Percentiles rank a stretch among this genome's conserved stretches.
phyloP scores from a whole-genome alignment of 2,329 filamentous ascomycete genomes.

The Periconia digitata region DNA sequence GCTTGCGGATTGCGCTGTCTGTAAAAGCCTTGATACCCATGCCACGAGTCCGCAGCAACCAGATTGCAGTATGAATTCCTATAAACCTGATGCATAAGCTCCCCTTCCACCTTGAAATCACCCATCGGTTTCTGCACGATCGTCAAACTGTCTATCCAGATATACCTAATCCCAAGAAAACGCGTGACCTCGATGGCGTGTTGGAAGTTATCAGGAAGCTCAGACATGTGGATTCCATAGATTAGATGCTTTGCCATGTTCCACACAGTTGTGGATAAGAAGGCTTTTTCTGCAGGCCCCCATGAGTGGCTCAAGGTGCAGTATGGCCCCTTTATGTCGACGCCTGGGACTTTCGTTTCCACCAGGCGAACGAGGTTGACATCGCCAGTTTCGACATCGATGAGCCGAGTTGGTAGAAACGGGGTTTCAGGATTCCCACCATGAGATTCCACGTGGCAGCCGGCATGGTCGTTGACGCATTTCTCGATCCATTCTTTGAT shows the following conservation, averaged over 20 bases:
- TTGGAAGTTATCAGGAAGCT: conserved; percentile 24
- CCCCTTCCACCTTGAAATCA: conserved; percentile 22
- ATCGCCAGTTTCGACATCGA: conserved; percentile 14
- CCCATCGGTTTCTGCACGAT: conserved; percentile 17
- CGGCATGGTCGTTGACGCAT: conserved; percentile 18
- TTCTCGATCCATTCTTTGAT: conserved; percentile 20
- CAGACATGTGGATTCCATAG: no score
- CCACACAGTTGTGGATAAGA: conserved; percentile 21
- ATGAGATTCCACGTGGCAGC: conserved; percentile 15
- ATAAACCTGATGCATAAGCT: conserved; percentile 32
- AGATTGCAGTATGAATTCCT: conserved; percentile 32
- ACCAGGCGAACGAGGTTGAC: conserved; percentile 13
- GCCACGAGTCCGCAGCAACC: conserved; percentile 22
- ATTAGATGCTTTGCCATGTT: background rate
- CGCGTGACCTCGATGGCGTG: conserved; percentile 25
- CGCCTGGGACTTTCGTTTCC: conserved; percentile 12
- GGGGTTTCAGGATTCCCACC: background rate
- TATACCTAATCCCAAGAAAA: conserved; percentile 22
- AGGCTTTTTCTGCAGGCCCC: conserved; percentile 16
- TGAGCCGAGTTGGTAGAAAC: conserved; percentile 24
- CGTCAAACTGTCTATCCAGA: conserved; percentile 31
- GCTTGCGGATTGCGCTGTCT: conserved; percentile 15
- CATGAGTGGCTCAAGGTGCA: conserved; percentile 25
- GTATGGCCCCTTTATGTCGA: conserved; percentile 24
- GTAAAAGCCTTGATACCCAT: conserved; percentile 23